Percentiles rank a stretch among this genome's conserved stretches.
These are phyloP conservation scores for Auricularia sp. DNA, from an alignment of 768 basidiomycete genomes.

Conservation along the genomic window DNA sequence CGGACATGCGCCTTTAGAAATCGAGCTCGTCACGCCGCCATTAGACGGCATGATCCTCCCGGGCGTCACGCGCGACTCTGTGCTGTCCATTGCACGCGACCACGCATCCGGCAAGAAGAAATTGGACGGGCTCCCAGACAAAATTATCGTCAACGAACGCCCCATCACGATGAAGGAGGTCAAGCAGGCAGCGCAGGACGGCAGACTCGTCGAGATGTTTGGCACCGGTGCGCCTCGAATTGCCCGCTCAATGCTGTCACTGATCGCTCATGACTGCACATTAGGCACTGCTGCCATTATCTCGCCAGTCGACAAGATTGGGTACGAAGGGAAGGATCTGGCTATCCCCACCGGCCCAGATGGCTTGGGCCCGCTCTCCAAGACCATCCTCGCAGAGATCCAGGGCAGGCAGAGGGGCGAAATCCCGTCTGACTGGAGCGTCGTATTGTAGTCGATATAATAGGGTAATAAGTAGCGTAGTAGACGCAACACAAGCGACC, in stretches of 20 bases:
- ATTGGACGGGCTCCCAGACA: slow-evolving; percentile 43
- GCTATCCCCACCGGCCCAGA: slow-evolving; percentile 47
- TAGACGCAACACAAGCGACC: neutral
- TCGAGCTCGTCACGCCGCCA: slow-evolving; percentile 33
- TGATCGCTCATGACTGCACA: neutral
- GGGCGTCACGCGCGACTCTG: slow-evolving; percentile 33
- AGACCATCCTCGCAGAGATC: slow-evolving; percentile 39
- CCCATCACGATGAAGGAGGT: slow-evolving; percentile 71
- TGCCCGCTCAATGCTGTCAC: too few relatives aligned
- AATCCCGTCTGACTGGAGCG: slow-evolving; percentile 74
- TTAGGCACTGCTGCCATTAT: slow-evolving; percentile 46
- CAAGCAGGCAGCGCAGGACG: slow-evolving; percentile 33
- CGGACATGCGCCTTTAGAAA: slow-evolving; percentile 3
- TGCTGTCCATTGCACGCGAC: slow-evolving; percentile 39
- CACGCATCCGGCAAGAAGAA: slow-evolving; percentile 39
- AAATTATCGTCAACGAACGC: slow-evolving; percentile 55
- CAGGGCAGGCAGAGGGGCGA: slow-evolving; percentile 63
- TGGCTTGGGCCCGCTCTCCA: slow-evolving; percentile 65
- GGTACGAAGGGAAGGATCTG: slow-evolving; percentile 47
- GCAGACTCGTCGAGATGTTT: slow-evolving; percentile 41
- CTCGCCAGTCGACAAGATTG: slow-evolving; percentile 42
- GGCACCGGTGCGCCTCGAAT: slow-evolving; percentile 26
- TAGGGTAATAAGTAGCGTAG: neutral
- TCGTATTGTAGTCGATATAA: slow-evolving; percentile 16
- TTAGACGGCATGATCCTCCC: slow-evolving; percentile 35